These are phyloP conservation scores for Pseudocercospora pini-densiflorae DNA, from an alignment of 2,329 filamentous ascomycete genomes.

Conservation along the genomic window DNA sequence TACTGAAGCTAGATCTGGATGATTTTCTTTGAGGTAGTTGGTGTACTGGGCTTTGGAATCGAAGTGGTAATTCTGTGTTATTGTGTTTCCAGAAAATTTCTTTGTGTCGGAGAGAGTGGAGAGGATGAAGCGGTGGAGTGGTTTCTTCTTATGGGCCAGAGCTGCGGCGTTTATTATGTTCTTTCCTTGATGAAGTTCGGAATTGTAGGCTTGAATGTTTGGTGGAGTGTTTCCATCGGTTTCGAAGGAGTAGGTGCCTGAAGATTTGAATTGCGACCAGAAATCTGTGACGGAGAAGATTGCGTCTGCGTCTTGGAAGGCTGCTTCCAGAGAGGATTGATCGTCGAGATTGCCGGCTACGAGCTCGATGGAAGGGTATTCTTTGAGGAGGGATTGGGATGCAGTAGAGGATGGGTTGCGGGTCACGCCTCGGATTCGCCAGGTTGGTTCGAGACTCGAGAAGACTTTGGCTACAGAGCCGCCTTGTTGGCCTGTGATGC, in stretches of 20 bases:
- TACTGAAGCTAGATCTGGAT: conserved; percentile 27
- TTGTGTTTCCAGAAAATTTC: conserved; percentile 49
- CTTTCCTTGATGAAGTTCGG: conserved; percentile 34
- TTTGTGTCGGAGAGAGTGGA: conserved; percentile 44
- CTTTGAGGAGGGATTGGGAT: conserved; percentile 37
- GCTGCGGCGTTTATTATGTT: conserved; percentile 38
- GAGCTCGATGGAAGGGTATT: conserved; percentile 43
- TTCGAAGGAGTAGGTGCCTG: too few relatives aligned
- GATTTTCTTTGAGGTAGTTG: conserved; percentile 32
- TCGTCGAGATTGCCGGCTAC: conserved; percentile 41
- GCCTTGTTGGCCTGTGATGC: conserved; percentile 40
- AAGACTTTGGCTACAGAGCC: conserved; percentile 33
- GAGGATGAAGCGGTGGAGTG: conserved; percentile 43
- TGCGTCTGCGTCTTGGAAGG: conserved; percentile 42
- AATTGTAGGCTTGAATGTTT: conserved; percentile 27
- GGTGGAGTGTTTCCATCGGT: too few relatives aligned
- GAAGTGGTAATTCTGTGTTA: conserved; percentile 44
- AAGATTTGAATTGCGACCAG: conserved; percentile 27
- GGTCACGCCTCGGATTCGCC: conserved; percentile 43
- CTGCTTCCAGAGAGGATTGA: conserved; percentile 34
- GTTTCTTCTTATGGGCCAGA: conserved; percentile 4
- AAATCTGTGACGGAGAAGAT: conserved; percentile 47
- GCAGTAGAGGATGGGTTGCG: conserved; percentile 42
- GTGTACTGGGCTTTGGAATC: conserved; percentile 37
- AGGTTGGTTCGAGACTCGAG: conserved; percentile 20